phyloP scores from a whole-genome alignment of 257 asterid genomes.

The Sherardia arvensis region DNA sequence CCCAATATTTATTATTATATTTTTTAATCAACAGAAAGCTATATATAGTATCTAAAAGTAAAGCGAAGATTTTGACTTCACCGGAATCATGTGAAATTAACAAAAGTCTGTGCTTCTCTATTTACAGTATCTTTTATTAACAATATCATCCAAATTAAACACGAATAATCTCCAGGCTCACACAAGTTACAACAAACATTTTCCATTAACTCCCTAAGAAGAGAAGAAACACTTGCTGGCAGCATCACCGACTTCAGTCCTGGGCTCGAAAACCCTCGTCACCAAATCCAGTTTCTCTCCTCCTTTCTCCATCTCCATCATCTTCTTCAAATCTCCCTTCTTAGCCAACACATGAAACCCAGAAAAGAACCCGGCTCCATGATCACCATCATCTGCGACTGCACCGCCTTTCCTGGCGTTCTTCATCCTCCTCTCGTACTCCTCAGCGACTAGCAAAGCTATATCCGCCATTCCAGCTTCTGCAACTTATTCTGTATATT shows the following conservation, averaged over 20 bases:
- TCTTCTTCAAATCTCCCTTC: not conserved
- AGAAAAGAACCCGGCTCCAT: conserved; percentile 37
- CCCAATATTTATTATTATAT: too few relatives aligned
- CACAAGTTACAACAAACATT: not conserved
- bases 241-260: conserved; percentile 36
- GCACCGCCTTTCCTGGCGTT: conserved; percentile 33
- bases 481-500: too few relatives aligned
- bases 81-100: too few relatives aligned
- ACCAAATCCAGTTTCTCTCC: conserved; percentile 2
- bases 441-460: conserved; percentile 76
- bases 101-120: not conserved
- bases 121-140: not conserved
- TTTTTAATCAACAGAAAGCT: too few relatives aligned
- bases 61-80: too few relatives aligned
- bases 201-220: conserved; percentile 27
- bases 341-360: conserved; percentile 24
- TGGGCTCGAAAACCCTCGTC: conserved; percentile 23
- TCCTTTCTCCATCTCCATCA: conserved; percentile 25
- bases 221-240: conserved; percentile 51
- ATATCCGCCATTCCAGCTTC: conserved; percentile 75
- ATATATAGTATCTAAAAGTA: too few relatives aligned
- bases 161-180: not conserved
- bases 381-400: conserved; percentile 10
- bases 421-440: conserved; percentile 70
- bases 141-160: not conserved